Evolutionary conservation across 441 rosid species (phyloP), one percentile per base, ranked within the genome.

Genomic region (Gossypium aridum): DNA sequence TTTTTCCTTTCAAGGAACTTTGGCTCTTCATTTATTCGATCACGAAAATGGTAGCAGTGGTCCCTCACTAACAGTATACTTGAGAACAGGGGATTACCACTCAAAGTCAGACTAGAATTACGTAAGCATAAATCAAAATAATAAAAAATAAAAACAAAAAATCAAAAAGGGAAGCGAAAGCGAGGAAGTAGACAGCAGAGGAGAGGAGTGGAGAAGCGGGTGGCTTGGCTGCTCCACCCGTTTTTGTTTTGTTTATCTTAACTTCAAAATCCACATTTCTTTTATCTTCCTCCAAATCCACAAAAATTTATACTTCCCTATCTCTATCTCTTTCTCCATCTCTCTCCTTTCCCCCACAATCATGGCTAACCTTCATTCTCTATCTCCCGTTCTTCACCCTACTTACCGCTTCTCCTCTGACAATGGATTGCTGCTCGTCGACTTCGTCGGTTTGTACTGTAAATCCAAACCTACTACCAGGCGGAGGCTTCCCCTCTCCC

Each of bases 361-460:
- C 82, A 90, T 87, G 93, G 86, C 94, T 47, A 67, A 23, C 75
- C 81, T 86, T 75, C 89, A 81, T 37, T 87, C 91, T 13, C 65
- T 87, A 57, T 87, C 98, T 68, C 82, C 92, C 78, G 68, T 87
- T 72, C 89, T 92, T 71, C 88, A 84, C 70, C 86, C 6, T n/a
- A 79, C 84, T 78, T 85, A 91, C 43, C 85, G 84, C 59, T 73
- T 84, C 25, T 80, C 86, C 6, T 25, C 61, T 5, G 76, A 78
- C 57, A 84, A 62, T 60, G 75, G 78, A 39, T 78, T 81, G 72
- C 82, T 90, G 64, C 80, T 82, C 82, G 90, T 86, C 37, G 99
- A 95, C 81, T 96, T 96, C 79, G 86, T 86, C 23, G 97, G 97
- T 1, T 79, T 89, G 2, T 82, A 78, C 62, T 84, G 89, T 34